Evolutionary conservation across 352 stramenopile genomes (phyloP).

Genomic region (Phytophthora pluvialis): DNA sequence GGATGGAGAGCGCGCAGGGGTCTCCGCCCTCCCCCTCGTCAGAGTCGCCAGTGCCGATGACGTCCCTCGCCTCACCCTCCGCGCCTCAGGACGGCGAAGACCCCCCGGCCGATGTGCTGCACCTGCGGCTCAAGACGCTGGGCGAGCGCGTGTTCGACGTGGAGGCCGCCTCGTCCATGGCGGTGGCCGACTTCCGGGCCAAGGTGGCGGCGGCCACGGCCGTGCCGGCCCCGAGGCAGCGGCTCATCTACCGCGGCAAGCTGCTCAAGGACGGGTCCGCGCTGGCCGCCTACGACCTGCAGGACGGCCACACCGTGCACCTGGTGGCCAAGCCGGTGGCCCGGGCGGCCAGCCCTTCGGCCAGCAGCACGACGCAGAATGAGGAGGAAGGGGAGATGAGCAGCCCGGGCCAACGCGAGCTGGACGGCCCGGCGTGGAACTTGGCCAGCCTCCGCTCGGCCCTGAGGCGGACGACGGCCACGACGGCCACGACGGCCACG

Average conservation of each 20-base stretch:
- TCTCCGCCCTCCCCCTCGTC: slow-evolving; percentile 1
- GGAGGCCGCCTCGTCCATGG: slow-evolving; percentile 44
- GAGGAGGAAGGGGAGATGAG: neutral
- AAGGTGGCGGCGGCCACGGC: slow-evolving; percentile 61
- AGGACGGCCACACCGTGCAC: slow-evolving; percentile 93
- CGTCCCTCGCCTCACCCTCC: neutral
- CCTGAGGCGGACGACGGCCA: slow-evolving; percentile 23
- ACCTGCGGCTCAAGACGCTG: slow-evolving; percentile 77
- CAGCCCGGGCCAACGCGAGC: neutral
- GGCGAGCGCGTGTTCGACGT: slow-evolving; percentile 84
- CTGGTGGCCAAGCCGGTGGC: slow-evolving; percentile 74
- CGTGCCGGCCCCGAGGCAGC: slow-evolving; percentile 70
- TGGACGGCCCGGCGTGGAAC: slow-evolving; percentile 59
- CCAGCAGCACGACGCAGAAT: slow-evolving; percentile 24
- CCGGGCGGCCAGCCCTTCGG: neutral
- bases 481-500: neutral
- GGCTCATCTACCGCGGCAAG: slow-evolving; percentile 93
- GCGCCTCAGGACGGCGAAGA: neutral
- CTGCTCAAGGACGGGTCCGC: slow-evolving; percentile 81
- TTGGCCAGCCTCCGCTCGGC: slow-evolving; percentile 64
- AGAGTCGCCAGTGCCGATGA: neutral
- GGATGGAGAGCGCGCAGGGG: neutral
- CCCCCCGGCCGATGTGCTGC: slow-evolving; percentile 15
- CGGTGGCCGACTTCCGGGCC: slow-evolving; percentile 69
- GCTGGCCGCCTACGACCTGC: slow-evolving; percentile 86